Base-by-base conservation (phyloP, 495 filamentous ascomycete species). In the Penicillium steckii region DNA sequence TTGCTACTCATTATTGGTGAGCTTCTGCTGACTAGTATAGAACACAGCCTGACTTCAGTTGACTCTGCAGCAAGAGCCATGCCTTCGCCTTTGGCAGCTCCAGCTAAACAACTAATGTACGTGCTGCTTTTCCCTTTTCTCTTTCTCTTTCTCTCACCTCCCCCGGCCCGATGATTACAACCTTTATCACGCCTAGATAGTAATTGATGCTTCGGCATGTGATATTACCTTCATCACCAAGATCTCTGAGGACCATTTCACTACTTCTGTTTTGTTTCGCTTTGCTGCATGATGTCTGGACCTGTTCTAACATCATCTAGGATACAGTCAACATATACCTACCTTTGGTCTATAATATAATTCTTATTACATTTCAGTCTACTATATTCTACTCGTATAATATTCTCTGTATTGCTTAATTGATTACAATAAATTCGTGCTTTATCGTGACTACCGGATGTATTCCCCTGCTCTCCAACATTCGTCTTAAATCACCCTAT, bases 101-200 rank as follows among this genome's bases (percentile, higher is more conserved):
- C 24, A 19, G 8, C 15, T n/a, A n/a, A n/a, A n/a, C n/a, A 24
- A 22, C 17, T 12, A 29, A 3, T 1, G 12, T 30, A 15, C 30
- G 15, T 29, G 30, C 17, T 41, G 5, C 44, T 8, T 13, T 35
- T 30, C 35, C 42, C 29, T 41, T 23, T 44, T 50, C 38, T 25
- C 22, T 32, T 40, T 19, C 45, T 41, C 29, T 42, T 32, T 49
- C 35, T 48, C 42, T 5, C 30, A 35, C 13, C 23, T 19, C 45
- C 42, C 61, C 62, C 52, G 63, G 56, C 77, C 78, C 85, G 53
- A 86, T 86, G 87, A 91, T 89, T 87, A 90, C 43, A 83, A 77
- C 75, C 68, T 67, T 78, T 76, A 84, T 78, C 69, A 72, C 65
- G 87, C 86, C 85, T 89, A 90, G 87, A 91, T 88, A 88, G 85